Percentiles rank a stretch among this genome's conserved stretches.
Evolutionary conservation across 73 alveolate genomes (phyloP).

Genomic region (Paramecium pentaurelia): DNA sequence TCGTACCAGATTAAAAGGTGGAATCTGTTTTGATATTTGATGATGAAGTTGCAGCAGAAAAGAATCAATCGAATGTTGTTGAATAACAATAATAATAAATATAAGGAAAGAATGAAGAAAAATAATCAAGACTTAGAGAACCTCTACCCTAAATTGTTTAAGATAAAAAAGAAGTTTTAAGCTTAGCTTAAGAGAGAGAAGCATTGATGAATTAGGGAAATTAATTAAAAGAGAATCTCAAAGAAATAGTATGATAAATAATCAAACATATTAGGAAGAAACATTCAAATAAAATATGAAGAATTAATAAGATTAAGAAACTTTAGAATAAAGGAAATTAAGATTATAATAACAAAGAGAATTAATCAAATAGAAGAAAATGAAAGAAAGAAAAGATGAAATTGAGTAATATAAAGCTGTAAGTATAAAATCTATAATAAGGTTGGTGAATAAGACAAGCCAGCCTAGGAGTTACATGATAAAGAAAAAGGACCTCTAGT

Average conservation of each 20-base stretch:
- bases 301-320: neutral
- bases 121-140: neutral
- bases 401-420: constrained; percentile 35
- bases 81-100: neutral
- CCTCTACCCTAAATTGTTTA: constrained; percentile 38
- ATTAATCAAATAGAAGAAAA: constrained; percentile 39
- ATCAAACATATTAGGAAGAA: neutral
- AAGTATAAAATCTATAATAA: neutral
- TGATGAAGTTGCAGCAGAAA: neutral
- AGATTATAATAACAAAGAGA: constrained; percentile 52
- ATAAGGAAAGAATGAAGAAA: neutral
- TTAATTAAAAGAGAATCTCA: neutral
- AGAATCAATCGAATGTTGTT: neutral
- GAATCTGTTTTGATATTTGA: constrained; percentile 1
- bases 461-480: neutral
- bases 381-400: constrained; percentile 47
- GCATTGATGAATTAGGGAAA: neutral
- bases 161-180: constrained; percentile 17
- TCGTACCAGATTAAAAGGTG: neutral
- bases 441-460: neutral
- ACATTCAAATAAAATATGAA: neutral
- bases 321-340: constrained; percentile 53
- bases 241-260: neutral
- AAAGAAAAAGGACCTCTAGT: neutral
- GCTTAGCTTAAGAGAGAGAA: constrained; percentile 41